Conservation (phyloP, 2,329 filamentous ascomycete genomes). For the Blumeria hordei region DNA sequence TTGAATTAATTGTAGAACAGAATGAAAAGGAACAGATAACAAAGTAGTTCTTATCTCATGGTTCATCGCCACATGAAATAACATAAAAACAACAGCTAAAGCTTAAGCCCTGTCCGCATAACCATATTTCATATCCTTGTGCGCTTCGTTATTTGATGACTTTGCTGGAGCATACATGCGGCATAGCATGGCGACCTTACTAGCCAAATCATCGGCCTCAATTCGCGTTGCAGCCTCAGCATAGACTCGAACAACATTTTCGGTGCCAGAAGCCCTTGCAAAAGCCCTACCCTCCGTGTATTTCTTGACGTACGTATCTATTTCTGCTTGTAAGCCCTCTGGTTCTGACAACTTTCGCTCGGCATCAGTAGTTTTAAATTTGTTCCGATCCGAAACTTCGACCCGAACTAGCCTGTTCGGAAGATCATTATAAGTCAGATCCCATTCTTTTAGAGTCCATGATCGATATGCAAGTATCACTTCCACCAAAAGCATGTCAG, state of each 20-base stretch:
- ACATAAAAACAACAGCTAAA: too few species aligned
- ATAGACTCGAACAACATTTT: conserved; percentile 90
- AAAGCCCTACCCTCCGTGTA: conserved; percentile 80
- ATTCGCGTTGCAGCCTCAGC: conserved; percentile 75
- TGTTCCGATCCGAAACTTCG: conserved; percentile 64
- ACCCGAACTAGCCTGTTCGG: conserved; percentile 90
- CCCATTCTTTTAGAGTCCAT: conserved; percentile 81
- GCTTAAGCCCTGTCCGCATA: too few species aligned
- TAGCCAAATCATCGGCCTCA: conserved; percentile 76
- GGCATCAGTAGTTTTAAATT: conserved; percentile 79
- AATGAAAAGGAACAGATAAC: too few species aligned
- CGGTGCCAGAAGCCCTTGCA: conserved; percentile 78
- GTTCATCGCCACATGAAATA: too few species aligned
- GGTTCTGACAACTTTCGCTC: conserved; percentile 72
- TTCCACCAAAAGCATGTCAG: conserved; percentile 88
- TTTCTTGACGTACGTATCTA: conserved; percentile 71
- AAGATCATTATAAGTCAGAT: conserved; percentile 75
- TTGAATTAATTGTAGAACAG: too few species aligned
- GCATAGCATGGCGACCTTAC: conserved; percentile 33
- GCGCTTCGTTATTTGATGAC: too few species aligned
- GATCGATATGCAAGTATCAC: conserved; percentile 86
- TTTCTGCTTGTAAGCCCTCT: conserved; percentile 55
- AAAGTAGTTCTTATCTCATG: too few species aligned
- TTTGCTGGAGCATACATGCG: not conserved
- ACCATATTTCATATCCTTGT: too few species aligned